These are phyloP conservation scores for Cucumis cinereus DNA, from an alignment of 306 rosid genomes.

Conservation along the genomic window DNA sequence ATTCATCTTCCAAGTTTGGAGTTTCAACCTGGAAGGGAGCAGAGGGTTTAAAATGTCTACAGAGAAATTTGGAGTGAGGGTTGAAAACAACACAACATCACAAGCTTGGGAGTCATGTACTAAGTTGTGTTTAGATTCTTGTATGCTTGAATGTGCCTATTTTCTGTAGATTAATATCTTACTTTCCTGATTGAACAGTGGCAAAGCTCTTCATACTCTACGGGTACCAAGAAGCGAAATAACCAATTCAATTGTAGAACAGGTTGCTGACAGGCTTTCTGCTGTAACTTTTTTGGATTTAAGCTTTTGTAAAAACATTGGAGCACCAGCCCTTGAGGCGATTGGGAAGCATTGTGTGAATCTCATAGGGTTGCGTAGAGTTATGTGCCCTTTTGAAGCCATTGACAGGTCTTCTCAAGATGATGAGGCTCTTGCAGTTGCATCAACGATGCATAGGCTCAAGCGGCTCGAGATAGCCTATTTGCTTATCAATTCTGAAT, in stretches of 20 bases:
- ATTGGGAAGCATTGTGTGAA: constrained; percentile 75
- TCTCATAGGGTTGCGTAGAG: constrained; percentile 55
- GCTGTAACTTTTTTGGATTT: constrained; percentile 70
- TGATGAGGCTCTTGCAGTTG: constrained; percentile 75
- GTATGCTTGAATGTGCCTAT: not conserved
- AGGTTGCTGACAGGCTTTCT: constrained; percentile 55
- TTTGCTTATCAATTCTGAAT: constrained; percentile 42
- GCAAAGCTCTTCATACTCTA: constrained; percentile 60
- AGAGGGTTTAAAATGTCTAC: not conserved
- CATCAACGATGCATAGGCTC: constrained; percentile 86
- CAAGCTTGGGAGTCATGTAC: not conserved
- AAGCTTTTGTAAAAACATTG: constrained; percentile 71
- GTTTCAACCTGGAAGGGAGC: not conserved
- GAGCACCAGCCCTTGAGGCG: constrained; percentile 49
- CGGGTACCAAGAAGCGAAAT: constrained; percentile 61
- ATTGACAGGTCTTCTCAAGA: constrained; percentile 57
- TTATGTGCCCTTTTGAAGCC: constrained; percentile 80
- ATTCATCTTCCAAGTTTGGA: not conserved
- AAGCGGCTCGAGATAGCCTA: constrained; percentile 85
- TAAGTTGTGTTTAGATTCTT: not conserved
- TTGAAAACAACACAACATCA: not conserved
- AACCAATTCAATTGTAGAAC: constrained; percentile 49
- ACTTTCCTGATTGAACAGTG: constrained; percentile 24
- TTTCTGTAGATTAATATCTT: not conserved
- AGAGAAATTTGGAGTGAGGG: not conserved